Base-by-base conservation (phyloP, 371 early-diverging fungal genomes). In the Encephalitozoon hellem region DNA sequence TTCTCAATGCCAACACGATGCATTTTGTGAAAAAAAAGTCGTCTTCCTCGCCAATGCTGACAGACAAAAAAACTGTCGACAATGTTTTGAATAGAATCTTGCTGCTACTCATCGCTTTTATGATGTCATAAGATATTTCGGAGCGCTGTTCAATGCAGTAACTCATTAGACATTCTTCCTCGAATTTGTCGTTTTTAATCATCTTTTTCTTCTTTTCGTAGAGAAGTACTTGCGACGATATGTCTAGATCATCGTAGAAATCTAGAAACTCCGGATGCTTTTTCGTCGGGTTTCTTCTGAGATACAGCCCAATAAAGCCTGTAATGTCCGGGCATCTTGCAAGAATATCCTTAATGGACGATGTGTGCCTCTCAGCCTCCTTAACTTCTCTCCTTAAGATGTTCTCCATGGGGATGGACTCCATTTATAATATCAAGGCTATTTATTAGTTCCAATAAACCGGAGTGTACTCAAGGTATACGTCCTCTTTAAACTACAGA, bases 11-110 rank as follows among this genome's bases (percentile, higher is more conserved):
- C 12, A 34, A 3, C 15, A 59, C 59, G 3, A 59, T 38, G 18
- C 59, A 59, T 34, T 28, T 59, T 59, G 59, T 59, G 28, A 59
- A 59, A 18, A 59, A 59, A 6, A 59, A 34, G 15, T 59, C 59
- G 1, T 59, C 30, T 15, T 59, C 59, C 12, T 30, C 34, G 18
- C n/a, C 30, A n/a, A 30, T 3, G 38, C 15, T 34, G 12, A 34
- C 21, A 21, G n/a, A 12, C 38, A 34, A n/a, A 38, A 59, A 59
- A n/a, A 32, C n/a, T 1, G 0, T 15, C 18, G 18, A 26, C 8
- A 59, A 12, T n/a, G 15, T 21, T n/a, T 34, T 30, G 21, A 59
- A 59, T n/a, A 59, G 30, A 15, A 59, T 32, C 34, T 38, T 15
- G 6, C 18, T 5, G 34, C 18, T 59, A 4, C 59, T 34, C 18